Conservation (phyloP, 495 filamentous ascomycete species). For the Neurospora terricola region DNA sequence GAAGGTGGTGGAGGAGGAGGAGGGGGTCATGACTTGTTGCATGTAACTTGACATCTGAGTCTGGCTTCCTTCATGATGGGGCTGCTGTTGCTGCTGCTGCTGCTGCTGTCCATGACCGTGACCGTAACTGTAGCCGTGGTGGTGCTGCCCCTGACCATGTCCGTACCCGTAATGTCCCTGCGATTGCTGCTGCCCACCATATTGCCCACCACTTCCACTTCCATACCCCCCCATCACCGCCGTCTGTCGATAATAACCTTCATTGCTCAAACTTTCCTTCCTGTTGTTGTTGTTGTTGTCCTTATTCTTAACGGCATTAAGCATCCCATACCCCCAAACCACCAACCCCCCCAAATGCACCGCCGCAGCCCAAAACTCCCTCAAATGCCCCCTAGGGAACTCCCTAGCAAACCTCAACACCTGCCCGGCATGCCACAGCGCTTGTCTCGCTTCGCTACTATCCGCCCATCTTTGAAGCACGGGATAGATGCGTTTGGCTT, state of each 20-base stretch:
- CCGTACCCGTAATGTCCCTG: too few species aligned
- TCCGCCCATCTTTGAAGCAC: slow-evolving; percentile 44
- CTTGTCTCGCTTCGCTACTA: slow-evolving; percentile 39
- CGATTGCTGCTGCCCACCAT: not conserved
- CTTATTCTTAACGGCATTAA: too few species aligned
- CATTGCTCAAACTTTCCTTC: not conserved
- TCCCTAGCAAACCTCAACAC: slow-evolving; percentile 42
- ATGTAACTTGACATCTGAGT: not conserved
- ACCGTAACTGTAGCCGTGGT: slow-evolving; percentile 32
- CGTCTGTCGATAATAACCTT: not conserved
- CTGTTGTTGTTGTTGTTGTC: not conserved
- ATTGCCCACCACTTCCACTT: not conserved
- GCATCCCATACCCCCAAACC: slow-evolving; percentile 35
- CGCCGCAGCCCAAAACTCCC: slow-evolving; percentile 49
- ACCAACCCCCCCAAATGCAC: slow-evolving; percentile 51
- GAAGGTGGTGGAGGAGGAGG: not conserved
- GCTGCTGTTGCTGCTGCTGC: not conserved
- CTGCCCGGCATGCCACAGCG: slow-evolving; percentile 56
- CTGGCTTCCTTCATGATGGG: not conserved
- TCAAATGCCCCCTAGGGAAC: slow-evolving; percentile 37
- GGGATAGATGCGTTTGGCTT: slow-evolving; percentile 44
- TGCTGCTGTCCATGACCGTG: not conserved
- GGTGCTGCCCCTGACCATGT: slow-evolving; percentile 7
- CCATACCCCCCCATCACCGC: not conserved
- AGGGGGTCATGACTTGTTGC: not conserved